Evolutionary conservation across 2,329 filamentous ascomycete species (phyloP).

Genomic region (Verticillium longisporum): DNA sequence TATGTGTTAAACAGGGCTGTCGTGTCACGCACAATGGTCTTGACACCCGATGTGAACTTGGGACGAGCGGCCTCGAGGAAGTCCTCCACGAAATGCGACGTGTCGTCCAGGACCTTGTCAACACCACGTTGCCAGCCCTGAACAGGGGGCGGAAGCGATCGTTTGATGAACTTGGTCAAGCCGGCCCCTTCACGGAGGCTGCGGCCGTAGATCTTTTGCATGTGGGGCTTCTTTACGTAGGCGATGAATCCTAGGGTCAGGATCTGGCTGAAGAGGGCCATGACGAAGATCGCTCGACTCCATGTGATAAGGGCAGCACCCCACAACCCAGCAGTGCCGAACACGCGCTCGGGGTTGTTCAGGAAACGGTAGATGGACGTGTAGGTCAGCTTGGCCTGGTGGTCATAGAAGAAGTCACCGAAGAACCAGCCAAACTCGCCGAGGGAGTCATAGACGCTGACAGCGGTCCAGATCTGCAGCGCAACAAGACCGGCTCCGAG

Average conservation of each 20-base stretch:
- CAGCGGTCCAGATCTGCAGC: conserved; percentile 85
- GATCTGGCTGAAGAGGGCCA: conserved; percentile 80
- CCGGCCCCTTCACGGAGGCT: conserved; percentile 81
- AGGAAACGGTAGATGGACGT: conserved; percentile 96
- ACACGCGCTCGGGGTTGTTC: conserved; percentile 92
- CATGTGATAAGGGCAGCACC: conserved; percentile 89
- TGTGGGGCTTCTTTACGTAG: conserved; percentile 90
- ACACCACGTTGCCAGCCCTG: conserved; percentile 79
- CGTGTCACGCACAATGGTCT: conserved; percentile 81
- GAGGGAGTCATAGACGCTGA: conserved; percentile 90
- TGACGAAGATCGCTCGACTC: conserved; percentile 77
- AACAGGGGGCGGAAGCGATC: conserved; percentile 76
- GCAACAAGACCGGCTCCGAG: conserved; percentile 73
- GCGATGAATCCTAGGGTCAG: conserved; percentile 84
- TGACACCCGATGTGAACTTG: conserved; percentile 79
- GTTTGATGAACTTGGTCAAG: conserved; percentile 83
- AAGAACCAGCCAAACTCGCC: conserved; percentile 99
- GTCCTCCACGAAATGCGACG: conserved; percentile 84
- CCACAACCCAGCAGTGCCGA: conserved; percentile 93
- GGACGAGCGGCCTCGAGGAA: conserved; percentile 80
- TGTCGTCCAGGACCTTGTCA: conserved; percentile 80
- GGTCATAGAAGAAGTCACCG: conserved; percentile 96
- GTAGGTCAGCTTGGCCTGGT: conserved; percentile 83
- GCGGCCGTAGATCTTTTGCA: conserved; percentile 93
- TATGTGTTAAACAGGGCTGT: conserved; percentile 84